Base-by-base conservation (phyloP, 768 basidiomycete species). In the Tylopilus vinaceipallidus region DNA sequence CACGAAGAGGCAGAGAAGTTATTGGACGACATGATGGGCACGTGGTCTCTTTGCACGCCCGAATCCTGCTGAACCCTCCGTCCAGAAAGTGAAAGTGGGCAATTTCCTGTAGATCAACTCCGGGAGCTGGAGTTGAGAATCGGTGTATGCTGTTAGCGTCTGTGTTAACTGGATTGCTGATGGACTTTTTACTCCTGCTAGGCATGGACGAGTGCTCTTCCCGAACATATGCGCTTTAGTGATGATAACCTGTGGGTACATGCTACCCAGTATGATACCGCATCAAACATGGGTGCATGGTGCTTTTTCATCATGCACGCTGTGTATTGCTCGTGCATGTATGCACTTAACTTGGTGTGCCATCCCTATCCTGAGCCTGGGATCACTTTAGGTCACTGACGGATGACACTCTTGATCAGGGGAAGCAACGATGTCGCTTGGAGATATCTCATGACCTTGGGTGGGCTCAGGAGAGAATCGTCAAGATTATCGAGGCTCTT, bases 201-300 rank as follows among this genome's bases (percentile, higher is more conserved):
- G 83, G 75, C 75, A 57, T 92, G 89, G 89, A 72, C 71, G 23
- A 70, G 71, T 20, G 79, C 79, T 30, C 78, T 91, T n/a, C 82
- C 90, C 11, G 79, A 83, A 35, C 78, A 84, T 59, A 78, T 92
- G 38, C 79, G 76, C 8, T 91, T 87, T 60, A 83, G 78, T 20
- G 81, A 86, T 39, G 79, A 86, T 58, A 89, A 77, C 62, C 66
- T 90, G 17, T 73, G 75, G 54, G 79, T 83, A 17, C 87, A 91
- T 57, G 71, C 82, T 54, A 78, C 81, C 16, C 87, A 88, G 80
- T 86, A 90, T 56, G 88, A 88, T 61, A 90, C 88, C 19, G 81
- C 79, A 57, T 84, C 85, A 14, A 89, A 88, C 57, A 78, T 78
- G 24, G 86, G 88, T 39, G 86, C 87, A 10, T 91, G 89, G 90